phyloP scores from a whole-genome alignment of 2,329 filamentous ascomycete genomes.

The Aspergillus arachidicola region DNA sequence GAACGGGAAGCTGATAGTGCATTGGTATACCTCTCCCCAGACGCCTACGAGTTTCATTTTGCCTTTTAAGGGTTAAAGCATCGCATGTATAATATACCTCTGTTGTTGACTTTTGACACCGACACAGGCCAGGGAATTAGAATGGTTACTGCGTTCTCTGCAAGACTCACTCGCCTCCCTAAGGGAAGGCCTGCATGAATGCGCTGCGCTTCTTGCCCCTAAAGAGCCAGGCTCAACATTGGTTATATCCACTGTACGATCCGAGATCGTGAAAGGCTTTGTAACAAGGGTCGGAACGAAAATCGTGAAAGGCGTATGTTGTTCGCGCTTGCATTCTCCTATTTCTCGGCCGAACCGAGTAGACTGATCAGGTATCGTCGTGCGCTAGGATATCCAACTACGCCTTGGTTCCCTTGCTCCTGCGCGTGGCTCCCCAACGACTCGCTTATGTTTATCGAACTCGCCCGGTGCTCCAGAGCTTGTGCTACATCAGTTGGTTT shows the following conservation, averaged over 20 bases:
- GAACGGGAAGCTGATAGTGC: slow-evolving; percentile 56
- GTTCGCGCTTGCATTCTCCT: not conserved
- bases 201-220: slow-evolving; percentile 81
- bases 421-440: slow-evolving; percentile 54
- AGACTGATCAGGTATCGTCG: slow-evolving; percentile 1
- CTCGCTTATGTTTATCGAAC: slow-evolving; percentile 55
- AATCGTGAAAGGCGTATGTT: slow-evolving; percentile 82
- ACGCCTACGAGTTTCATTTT: not conserved
- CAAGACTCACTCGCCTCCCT: slow-evolving; percentile 64
- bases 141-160: slow-evolving; percentile 65
- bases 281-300: slow-evolving; percentile 88
- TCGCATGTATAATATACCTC: not conserved
- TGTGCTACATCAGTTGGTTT: slow-evolving; percentile 69
- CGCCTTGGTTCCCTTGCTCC: slow-evolving; percentile 61
- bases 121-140: slow-evolving; percentile 58
- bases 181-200: slow-evolving; percentile 79
- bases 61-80: not conserved
- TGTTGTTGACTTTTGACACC: not conserved
- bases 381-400: slow-evolving; percentile 69
- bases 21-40: slow-evolving; percentile 43
- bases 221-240: slow-evolving; percentile 84
- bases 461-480: slow-evolving; percentile 59
- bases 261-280: slow-evolving; percentile 88
- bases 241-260: slow-evolving; percentile 81
- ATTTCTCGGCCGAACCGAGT: too few species aligned